Percentiles rank a stretch among this genome's conserved stretches.
Evolutionary conservation across 2,329 filamentous ascomycete genomes (phyloP).

Genomic region (Tolypocladium amazonense): DNA sequence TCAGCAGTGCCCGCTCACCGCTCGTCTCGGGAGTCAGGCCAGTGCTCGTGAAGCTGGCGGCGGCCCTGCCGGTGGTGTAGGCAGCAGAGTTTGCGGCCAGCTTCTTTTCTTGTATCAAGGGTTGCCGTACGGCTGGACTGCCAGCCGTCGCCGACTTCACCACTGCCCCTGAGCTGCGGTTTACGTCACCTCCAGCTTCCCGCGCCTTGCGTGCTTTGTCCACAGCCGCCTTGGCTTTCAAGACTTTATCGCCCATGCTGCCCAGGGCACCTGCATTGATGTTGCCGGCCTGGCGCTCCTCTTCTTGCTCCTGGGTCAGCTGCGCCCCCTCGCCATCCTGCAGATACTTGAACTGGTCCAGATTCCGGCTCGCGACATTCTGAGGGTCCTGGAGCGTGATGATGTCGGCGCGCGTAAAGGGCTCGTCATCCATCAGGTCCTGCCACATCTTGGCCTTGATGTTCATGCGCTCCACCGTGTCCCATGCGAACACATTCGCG

Average conservation of each 20-base stretch:
- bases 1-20: slow-evolving; percentile 72
- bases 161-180: slow-evolving; percentile 37
- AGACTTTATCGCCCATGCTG: slow-evolving; percentile 67
- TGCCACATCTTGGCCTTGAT: slow-evolving; percentile 95
- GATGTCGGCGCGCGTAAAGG: slow-evolving; percentile 83
- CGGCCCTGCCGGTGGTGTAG: slow-evolving; percentile 83
- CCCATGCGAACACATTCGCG: slow-evolving; percentile 93
- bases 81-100: slow-evolving; percentile 74
- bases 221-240: slow-evolving; percentile 89
- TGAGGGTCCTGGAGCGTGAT: slow-evolving; percentile 95
- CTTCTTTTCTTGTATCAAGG: slow-evolving; percentile 43
- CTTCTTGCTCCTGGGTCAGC: slow-evolving; percentile 58
- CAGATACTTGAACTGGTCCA: slow-evolving; percentile 81
- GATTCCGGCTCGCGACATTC: slow-evolving; percentile 70
- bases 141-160: slow-evolving; percentile 19
- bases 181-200: slow-evolving; percentile 46
- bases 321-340: slow-evolving; percentile 67
- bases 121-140: slow-evolving; percentile 13
- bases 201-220: slow-evolving; percentile 75
- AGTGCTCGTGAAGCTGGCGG: slow-evolving; percentile 91
- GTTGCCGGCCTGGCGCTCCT: slow-evolving; percentile 51
- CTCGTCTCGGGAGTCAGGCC: slow-evolving; percentile 88
- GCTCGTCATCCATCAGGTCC: slow-evolving; percentile 77
- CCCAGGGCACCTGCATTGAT: slow-evolving; percentile 77
- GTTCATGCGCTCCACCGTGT: slow-evolving; percentile 90